Conservation (phyloP, 2,329 filamentous ascomycete species). For the Cladophialophora chaetospira region DNA sequence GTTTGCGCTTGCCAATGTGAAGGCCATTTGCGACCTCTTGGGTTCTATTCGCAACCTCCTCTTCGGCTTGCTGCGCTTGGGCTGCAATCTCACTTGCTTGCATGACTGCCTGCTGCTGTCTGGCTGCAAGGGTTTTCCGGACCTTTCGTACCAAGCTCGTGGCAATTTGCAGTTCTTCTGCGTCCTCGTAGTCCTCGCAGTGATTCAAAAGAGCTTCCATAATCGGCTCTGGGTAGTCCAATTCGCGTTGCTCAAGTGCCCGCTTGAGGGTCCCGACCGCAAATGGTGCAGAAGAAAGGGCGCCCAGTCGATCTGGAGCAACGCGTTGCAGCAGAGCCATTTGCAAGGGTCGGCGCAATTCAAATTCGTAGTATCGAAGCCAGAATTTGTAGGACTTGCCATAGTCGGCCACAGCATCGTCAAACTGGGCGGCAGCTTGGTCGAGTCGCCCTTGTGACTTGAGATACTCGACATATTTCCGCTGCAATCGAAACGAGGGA, state of each 20-base stretch:
- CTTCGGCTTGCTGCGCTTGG: conserved; percentile 35
- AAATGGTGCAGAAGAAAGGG: conserved; percentile 65
- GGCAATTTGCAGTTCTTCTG: conserved; percentile 71
- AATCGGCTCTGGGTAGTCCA: conserved; percentile 55
- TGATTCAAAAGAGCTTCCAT: conserved; percentile 51
- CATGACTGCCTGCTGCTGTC: conserved; percentile 66
- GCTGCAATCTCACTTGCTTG: conserved; percentile 51
- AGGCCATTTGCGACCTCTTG: conserved; percentile 33
- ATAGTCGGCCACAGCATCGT: conserved; percentile 67
- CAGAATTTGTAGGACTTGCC: conserved; percentile 89
- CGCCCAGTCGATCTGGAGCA: conserved; percentile 56
- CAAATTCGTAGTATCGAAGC: conserved; percentile 89
- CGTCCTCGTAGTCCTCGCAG: conserved; percentile 87
- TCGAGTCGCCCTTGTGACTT: conserved; percentile 78
- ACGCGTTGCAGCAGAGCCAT: conserved; percentile 55
- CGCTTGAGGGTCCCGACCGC: conserved; percentile 77
- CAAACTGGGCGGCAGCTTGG: conserved; percentile 76
- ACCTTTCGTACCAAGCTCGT: conserved; percentile 72
- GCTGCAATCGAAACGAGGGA: conserved; percentile 82
- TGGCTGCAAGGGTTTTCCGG: conserved; percentile 63
- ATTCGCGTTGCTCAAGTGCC: conserved; percentile 59
- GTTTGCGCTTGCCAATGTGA: conserved; percentile 69
- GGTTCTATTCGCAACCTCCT: conserved; percentile 35
- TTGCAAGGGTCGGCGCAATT: conserved; percentile 71
- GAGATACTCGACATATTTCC: conserved; percentile 88